Conservation (phyloP, 73 alveolate species). For the Blepharisma japonicum region DNA sequence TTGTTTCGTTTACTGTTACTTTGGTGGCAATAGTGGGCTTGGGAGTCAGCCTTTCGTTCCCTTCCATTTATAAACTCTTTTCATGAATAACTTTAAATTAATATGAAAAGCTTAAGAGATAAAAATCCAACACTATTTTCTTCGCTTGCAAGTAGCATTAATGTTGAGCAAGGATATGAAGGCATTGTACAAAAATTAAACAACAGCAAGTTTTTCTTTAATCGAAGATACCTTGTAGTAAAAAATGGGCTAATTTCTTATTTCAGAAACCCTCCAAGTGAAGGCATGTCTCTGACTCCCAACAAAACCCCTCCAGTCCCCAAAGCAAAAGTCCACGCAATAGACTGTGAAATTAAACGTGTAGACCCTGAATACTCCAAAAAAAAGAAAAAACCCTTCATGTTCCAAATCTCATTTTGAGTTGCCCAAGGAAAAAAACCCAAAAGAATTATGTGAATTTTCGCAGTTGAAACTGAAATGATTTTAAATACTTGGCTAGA, state of each 20-base stretch:
- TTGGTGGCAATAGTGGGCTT: no score
- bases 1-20: no score
- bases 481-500: not conserved
- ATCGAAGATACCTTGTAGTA: conserved; percentile 11
- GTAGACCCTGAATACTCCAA: not conserved
- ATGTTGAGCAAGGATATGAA: conserved; percentile 20
- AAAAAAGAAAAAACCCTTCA: not conserved
- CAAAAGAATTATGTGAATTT: conserved; percentile 18
- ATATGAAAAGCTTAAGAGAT: no score
- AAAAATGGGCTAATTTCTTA: not conserved
- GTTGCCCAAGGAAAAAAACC: not conserved
- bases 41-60: no score
- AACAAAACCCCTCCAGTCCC: not conserved
- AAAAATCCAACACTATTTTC: no score
- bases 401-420: not conserved
- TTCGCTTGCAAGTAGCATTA: not conserved
- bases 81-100: no score
- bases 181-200: not conserved
- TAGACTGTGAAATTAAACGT: not conserved
- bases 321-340: conserved; percentile 18
- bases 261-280: not conserved
- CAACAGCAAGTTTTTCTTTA: conserved; percentile 14
- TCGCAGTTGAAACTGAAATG: not conserved
- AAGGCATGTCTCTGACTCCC: not conserved
- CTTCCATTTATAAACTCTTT: no score